Evolutionary conservation across 2,329 filamentous ascomycete species (phyloP), one percentile per base, ranked within the genome.

Genomic region (Aspergillus neotritici): DNA sequence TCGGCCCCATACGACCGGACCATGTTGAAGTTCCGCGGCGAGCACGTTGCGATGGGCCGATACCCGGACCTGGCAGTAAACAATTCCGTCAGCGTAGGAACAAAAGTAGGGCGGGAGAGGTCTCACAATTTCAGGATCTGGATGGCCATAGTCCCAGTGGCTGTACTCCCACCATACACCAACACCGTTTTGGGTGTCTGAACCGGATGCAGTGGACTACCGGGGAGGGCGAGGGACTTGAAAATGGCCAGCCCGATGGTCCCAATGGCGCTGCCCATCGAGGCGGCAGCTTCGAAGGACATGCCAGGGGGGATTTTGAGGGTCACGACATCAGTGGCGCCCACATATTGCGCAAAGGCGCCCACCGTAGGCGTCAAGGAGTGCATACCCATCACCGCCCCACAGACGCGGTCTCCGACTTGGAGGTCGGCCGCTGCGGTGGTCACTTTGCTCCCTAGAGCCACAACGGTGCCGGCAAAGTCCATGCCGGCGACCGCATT

Each of bases 291-390:
- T 14, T 49, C 21, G 13, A 38, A 44, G 2, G 16, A 11, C 34
- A 50, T 43, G 2, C 12, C 13, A 3, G 13, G 12, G 4, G 61
- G 61, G 5, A 67, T 50, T 31, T 54, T 57, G 10, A 63, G 42
- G 21, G 55, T 46, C 5, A 67, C 25, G 15, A 60, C 56, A 2
- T 52, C 58, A 7, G 53, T 48, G n/a, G 52, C 55, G 6, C 52
- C 46, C 13, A 62, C 50, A 43, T 68, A 68, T 36, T 68, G 57
- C 12, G 63, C 60, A 41, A 69, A 69, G 2, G 61, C 53, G 9
- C 67, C 66, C 21, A 53, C 50, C 1, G 57, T 44, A 1, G 53
- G 53, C 28, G 54, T 42, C 9, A 55, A 21, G 2, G 43, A 42
- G 34, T 65, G 62, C 25, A 49, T 55, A 17, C 63, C 65, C 14